Percentiles rank a stretch among this genome's conserved stretches.
These are phyloP conservation scores for Fusarium tricinctum DNA, from an alignment of 2,329 filamentous ascomycete genomes.

Conservation along the genomic window DNA sequence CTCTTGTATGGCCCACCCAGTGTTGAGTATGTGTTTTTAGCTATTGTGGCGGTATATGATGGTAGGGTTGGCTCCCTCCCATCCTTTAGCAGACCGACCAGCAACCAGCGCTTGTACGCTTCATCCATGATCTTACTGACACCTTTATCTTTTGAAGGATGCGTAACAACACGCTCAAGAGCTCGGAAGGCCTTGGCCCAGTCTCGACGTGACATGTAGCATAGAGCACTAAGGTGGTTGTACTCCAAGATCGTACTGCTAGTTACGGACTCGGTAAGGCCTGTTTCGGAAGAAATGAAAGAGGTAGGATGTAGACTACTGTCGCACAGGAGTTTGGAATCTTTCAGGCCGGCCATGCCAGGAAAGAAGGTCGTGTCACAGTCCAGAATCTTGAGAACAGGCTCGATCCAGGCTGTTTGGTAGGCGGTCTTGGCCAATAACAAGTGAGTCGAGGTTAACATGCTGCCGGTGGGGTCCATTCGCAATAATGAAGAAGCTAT, in stretches of 20 bases:
- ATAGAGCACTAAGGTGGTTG: conserved; percentile 73
- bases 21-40: conserved; percentile 69
- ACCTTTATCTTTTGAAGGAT: conserved; percentile 72
- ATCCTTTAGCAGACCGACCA: conserved; percentile 79
- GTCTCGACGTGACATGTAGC: conserved; percentile 71
- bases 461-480: conserved; percentile 75
- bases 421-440: conserved; percentile 71
- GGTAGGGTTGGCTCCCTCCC: conserved; percentile 72
- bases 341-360: conserved; percentile 55
- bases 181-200: conserved; percentile 75
- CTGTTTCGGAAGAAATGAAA: conserved; percentile 72
- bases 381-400: conserved; percentile 73
- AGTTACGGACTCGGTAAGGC: conserved; percentile 69
- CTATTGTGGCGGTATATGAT: conserved; percentile 65
- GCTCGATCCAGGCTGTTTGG: conserved; percentile 65
- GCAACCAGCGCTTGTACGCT: conserved; percentile 91
- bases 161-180: conserved; percentile 75
- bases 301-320: conserved; percentile 60
- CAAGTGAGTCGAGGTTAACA: conserved; percentile 76
- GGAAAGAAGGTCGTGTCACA: conserved; percentile 77
- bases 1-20: conserved; percentile 78
- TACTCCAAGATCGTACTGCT: conserved; percentile 73
- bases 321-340: conserved; percentile 62
- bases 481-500: conserved; percentile 70
- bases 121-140: conserved; percentile 86